Base-by-base conservation (phyloP, 2,329 filamentous ascomycete species). In the Penicillium sp. region DNA sequence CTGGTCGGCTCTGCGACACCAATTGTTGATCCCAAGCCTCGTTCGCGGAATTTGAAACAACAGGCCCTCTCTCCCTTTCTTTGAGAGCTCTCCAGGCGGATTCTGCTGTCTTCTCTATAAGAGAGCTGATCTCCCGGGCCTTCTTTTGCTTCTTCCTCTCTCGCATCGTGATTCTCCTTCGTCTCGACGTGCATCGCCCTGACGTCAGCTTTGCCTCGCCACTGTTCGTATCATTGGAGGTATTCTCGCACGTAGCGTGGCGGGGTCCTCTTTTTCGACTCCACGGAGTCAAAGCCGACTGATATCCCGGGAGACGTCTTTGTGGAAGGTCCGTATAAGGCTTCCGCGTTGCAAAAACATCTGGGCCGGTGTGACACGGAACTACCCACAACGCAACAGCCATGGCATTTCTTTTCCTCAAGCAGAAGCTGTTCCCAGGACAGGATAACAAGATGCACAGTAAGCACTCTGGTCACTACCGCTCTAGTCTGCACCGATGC, bases 331-430 rank as follows among this genome's bases (percentile, higher is more conserved):
- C 12, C 15, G 43, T 35, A 52, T 8, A 28, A 52, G 35, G 22
- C 38, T n/a, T 41, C 35, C 45, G 12, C 47, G 37, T 51, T 25
- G 38, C 47, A 31, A 43, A 38, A 35, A 2, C 31, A 35, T 15
- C 47, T 20, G 47, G 47, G n/a, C 47, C 28, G 20, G 47, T 34
- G 15, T 20, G n/a, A 54, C 37, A 39, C 50, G 38, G 38, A 52
- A 47, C 39, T 48, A 28, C n/a, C 39, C 22, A 38, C 15, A 8
- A 6, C 15, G 14, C 39, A 34, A 12, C 12, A 50, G 67, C 38
- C 28, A 77, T 77, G 74, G 74, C 74, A n/a, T 64, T 77, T n/a
- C 60, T 75, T 20, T 76, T 76, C 51, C 43, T 77, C 60, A 77
- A 75, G 58, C 68, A 75, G 49, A 76, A 73, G 52, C 61, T 77